Base-by-base conservation (phyloP, 2,329 filamentous ascomycete genomes). In the Fusarium sp. region DNA sequence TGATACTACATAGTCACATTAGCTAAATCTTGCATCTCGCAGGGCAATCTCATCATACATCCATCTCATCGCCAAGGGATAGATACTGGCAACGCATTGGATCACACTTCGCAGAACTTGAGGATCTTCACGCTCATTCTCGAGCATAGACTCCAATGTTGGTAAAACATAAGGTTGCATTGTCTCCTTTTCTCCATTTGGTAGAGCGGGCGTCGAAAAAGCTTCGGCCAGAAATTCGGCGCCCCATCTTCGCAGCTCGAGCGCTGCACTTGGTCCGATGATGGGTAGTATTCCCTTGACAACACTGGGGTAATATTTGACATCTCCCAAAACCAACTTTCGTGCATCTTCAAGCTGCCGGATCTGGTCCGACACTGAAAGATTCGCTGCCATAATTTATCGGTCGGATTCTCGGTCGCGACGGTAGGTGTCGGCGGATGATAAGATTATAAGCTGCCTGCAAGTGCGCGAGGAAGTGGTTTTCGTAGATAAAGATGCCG, bases 171-270 rank as follows among this genome's bases (percentile, higher is more conserved):
- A 89, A 68, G 94, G 86, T 75, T 92, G 91, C 84, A 96, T 87
- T 70, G 91, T 91, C 86, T 92, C 94, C 87, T 98, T 99, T 82
- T 93, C 91, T 59, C 92, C 88, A 67, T 90, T 87, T 26, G 92
- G 86, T 78, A 98, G 87, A 28, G 93, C 90, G n/a, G 97, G 96
- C 69, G 94, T 97, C 65, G 96, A 93, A 84, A 99, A 98, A 6
- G 95, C 95, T 85, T 99, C 96, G 64, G 96, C 95, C 48, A 99
- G 87, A 80, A 99, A 99, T 70, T 98, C 95, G 72, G 95, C 92
- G 32, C 96, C 96, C 96, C 96, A 99, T 92, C 95, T 88, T 83
- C 95, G 93, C 79, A 98, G 86, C 83, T 97, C 94, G 64, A 98
- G 84, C 70, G 90, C 89, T 73, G 94, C 89, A 74, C 88, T 87